Evolutionary conservation across 2,329 filamentous ascomycete species (phyloP), one percentile per base, ranked within the genome.

Genomic region (Cryphonectria japonica): DNA sequence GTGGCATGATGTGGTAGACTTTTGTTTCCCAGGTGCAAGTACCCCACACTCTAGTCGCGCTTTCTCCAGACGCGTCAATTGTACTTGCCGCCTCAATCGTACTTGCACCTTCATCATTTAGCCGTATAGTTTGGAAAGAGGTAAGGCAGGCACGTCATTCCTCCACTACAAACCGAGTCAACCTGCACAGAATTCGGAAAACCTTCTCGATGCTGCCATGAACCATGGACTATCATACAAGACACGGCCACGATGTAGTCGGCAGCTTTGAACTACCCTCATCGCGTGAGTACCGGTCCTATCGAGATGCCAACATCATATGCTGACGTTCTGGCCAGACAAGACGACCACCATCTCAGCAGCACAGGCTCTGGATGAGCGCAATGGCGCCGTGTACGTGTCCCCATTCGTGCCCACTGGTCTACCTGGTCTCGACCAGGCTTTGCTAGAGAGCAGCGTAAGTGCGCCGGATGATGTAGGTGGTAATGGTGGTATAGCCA

Each of bases 281-380:
- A 67, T 86, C 86, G 41, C 86, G 87, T 89, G 75, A 76, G 85
- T 82, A 64, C 54, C n/a, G 13, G 29, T 46, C n/a, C 29, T 19
- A 26, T 29, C 37, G 7, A 7, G 61, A 29, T 14, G 37, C 41
- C 39, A 26, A 43, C n/a, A 46, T 26, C 37, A 64, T 39, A 29
- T 9, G 61, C 61, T 64, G 37, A 64, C 16, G 39, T 29, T 46
- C 75, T 9, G 26, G 61, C 1, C 19, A 94, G 92, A 95, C 82
- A 89, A 93, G 67, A 83, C 95, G 68, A 91, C 93, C 50, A 93
- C 93, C 1, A 85, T 95, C 65, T 93, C 92, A 26, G 93, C 92
- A 41, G 92, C 92, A 1, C 87, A 93, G 77, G 92, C 90, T 9
- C 83, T 95, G 61, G 85, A 91, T 71, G 85, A 88, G 34, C 81